Evolutionary conservation across 805 yeast species (phyloP).

Genomic region (Kregervanrija pseudodelftensis): DNA sequence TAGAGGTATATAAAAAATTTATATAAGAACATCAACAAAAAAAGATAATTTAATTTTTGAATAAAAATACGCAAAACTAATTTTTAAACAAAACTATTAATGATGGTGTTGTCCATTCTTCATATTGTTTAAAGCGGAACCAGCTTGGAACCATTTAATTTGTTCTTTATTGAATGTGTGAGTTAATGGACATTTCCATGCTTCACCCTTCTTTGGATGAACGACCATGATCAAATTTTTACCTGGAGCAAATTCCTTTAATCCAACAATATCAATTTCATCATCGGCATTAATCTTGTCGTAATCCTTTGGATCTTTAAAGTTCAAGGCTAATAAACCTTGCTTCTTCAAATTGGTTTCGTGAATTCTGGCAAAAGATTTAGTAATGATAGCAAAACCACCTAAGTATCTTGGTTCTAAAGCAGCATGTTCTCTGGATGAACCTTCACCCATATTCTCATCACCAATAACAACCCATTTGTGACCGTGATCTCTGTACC

Average conservation of each 20-base stretch:
- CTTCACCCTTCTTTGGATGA: conserved; percentile 62
- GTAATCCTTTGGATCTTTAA: conserved; percentile 81
- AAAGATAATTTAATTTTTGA: neutral
- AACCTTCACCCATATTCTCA: conserved; percentile 99
- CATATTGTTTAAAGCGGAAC: conserved; percentile 97
- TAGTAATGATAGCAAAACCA: conserved; percentile 95
- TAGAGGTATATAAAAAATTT: neutral
- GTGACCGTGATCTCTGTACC: conserved; percentile 88
- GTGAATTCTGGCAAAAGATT: conserved; percentile 97
- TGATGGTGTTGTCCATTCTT: conserved; percentile 13
- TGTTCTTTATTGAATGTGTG: conserved; percentile 97
- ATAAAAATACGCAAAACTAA: conserved; percentile 1
- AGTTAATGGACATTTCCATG: conserved; percentile 87
- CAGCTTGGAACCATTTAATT: conserved; percentile 98
- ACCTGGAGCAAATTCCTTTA: conserved; percentile 86
- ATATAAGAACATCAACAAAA: neutral
- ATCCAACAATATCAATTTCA: conserved; percentile 80
- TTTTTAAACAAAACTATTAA: neutral
- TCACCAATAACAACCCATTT: conserved; percentile 98
- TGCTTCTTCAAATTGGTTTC: conserved; percentile 99
- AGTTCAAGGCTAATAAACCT: conserved; percentile 96
- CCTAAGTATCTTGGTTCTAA: conserved; percentile 99
- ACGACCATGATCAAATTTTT: conserved; percentile 76
- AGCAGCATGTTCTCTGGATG: conserved; percentile 99
- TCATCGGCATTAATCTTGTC: conserved; percentile 91